phyloP scores from a whole-genome alignment of 306 rosid species.

The Morella rubra region DNA sequence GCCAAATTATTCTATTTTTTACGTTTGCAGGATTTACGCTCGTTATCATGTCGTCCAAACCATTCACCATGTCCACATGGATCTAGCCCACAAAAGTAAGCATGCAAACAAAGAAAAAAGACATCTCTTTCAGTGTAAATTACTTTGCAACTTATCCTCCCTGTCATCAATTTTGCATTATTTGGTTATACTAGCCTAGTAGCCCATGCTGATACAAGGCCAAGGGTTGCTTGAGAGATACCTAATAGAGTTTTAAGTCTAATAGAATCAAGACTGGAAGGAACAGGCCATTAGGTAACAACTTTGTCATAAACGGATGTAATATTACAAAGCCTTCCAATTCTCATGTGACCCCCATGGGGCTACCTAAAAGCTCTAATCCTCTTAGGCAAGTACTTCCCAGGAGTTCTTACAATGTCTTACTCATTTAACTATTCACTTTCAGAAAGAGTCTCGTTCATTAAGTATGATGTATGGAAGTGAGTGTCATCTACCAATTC shows the following conservation, averaged over 20 bases:
- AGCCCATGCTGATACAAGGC: background rate
- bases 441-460: background rate
- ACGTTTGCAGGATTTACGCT: background rate
- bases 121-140: background rate
- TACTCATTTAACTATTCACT: background rate
- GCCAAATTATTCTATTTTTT: too few relatives aligned
- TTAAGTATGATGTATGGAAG: background rate
- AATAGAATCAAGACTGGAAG: too few relatives aligned
- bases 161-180: too few relatives aligned
- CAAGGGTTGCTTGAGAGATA: background rate
- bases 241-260: too few relatives aligned
- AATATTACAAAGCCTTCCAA: background rate
- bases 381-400: background rate
- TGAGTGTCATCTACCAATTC: slow-evolving; percentile 11
- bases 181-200: background rate
- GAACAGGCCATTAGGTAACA: too few relatives aligned
- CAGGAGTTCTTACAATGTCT: background rate
- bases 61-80: background rate
- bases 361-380: slow-evolving; percentile 8
- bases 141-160: background rate
- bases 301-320: background rate
- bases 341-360: slow-evolving; percentile 14
- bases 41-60: background rate
- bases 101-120: background rate
- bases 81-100: background rate